Conservation (phyloP, 2,329 filamentous ascomycete species). For the Botryotinia calthae region DNA sequence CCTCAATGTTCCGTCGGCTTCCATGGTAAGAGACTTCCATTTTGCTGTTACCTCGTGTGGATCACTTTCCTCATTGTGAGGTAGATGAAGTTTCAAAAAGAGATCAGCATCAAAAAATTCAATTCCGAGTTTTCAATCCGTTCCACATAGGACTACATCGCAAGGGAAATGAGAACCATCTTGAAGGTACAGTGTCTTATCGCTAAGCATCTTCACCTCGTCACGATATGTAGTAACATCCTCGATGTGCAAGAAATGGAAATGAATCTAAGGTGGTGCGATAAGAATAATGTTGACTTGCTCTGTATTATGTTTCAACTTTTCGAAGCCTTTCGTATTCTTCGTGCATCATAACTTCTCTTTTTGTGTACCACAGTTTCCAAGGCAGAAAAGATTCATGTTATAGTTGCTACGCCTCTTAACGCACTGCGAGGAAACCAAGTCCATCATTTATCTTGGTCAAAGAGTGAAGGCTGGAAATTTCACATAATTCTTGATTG, state of each 20-base stretch:
- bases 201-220: slow-evolving; percentile 26
- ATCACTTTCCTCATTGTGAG: slow-evolving; percentile 28
- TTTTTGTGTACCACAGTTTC: background rate
- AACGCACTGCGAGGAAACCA: slow-evolving; percentile 4
- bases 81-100: slow-evolving; percentile 30
- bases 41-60: slow-evolving; percentile 25
- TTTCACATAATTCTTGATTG: background rate
- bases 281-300: background rate
- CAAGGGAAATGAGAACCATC: slow-evolving; percentile 27
- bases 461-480: slow-evolving; percentile 9
- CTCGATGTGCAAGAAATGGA: background rate
- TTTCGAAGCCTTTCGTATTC: slow-evolving; percentile 15
- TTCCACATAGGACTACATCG: slow-evolving; percentile 34
- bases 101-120: slow-evolving; percentile 31
- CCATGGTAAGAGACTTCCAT: slow-evolving; percentile 31
- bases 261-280: background rate
- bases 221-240: background rate
- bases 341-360: background rate
- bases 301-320: slow-evolving; percentile 1
- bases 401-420: background rate
- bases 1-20: slow-evolving; percentile 14
- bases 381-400: background rate
- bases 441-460: slow-evolving; percentile 11
- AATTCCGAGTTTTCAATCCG: slow-evolving; percentile 32
- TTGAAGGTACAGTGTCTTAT: slow-evolving; percentile 26